Evolutionary conservation across 345 rosid species (phyloP).

Genomic region (Eucalyptus regnans): DNA sequence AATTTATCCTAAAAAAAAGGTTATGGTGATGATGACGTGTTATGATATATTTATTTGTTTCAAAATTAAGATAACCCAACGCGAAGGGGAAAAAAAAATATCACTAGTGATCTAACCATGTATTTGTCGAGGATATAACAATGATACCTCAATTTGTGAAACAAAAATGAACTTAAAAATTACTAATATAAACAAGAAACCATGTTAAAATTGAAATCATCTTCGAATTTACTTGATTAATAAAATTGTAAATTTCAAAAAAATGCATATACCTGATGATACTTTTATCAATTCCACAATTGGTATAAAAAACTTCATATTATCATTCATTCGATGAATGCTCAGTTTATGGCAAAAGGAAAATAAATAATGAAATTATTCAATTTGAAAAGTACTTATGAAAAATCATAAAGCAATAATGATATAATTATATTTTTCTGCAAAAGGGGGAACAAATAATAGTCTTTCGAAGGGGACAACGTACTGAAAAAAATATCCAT

Average conservation of each 20-base stretch:
- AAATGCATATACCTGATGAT: background rate
- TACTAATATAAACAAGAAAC: background rate
- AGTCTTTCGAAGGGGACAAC: background rate
- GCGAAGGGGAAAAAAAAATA: background rate
- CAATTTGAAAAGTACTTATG: background rate
- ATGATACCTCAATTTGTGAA: background rate
- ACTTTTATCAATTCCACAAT: background rate
- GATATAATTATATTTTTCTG: background rate
- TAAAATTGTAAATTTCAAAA: background rate
- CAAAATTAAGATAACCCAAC: background rate
- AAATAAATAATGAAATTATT: background rate
- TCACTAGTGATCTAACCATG: background rate
- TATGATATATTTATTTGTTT: background rate
- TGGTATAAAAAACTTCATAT: background rate
- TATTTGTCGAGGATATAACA: background rate
- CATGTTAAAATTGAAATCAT: background rate
- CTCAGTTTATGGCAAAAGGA: background rate
- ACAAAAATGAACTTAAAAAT: background rate
- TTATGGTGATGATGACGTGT: background rate
- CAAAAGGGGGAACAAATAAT: background rate
- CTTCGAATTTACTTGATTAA: background rate
- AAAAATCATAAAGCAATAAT: background rate
- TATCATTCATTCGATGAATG: background rate
- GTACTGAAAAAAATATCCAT: background rate
- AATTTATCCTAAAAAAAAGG: no score